Evolutionary conservation across 768 basidiomycete genomes (phyloP).

Genomic region (Coprinellus micaceus): DNA sequence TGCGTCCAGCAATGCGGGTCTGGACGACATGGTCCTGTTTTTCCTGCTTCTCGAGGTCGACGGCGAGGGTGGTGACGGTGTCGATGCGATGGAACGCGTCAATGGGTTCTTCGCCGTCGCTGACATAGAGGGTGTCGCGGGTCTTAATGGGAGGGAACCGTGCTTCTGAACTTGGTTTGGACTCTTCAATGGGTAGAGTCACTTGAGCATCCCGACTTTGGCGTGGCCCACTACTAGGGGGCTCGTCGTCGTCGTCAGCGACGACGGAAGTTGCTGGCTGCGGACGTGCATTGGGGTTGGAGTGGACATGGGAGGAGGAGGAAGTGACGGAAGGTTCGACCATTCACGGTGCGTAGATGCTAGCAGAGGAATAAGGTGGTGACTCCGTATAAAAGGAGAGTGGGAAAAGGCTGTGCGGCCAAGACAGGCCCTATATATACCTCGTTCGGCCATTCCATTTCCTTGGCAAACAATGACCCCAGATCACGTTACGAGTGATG

Average conservation of each 20-base stretch:
- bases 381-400: conserved; percentile 10
- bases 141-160: conserved; percentile 8
- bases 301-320: conserved; percentile 23
- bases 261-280: conserved; percentile 30
- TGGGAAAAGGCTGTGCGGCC: conserved; percentile 16
- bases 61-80: conserved; percentile 6
- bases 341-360: conserved; percentile 32
- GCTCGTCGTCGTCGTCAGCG: conserved; percentile 42
- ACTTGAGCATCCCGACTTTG: conserved; percentile 31
- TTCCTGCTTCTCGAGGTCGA: conserved; percentile 15
- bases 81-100: conserved; percentile 10
- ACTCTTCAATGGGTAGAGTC: conserved; percentile 1
- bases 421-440: conserved; percentile 10
- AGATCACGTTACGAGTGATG: neutral
- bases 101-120: conserved; percentile 6
- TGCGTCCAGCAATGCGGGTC: neutral
- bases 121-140: conserved; percentile 7
- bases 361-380: neutral
- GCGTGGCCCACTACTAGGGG: conserved; percentile 38
- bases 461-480: conserved; percentile 2
- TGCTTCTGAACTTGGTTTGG: conserved; percentile 3
- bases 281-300: conserved; percentile 24
- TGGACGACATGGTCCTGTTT: neutral
- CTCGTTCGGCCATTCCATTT: neutral
- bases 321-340: conserved; percentile 30